Evolutionary conservation across 495 filamentous ascomycete species (phyloP), one percentile per base, ranked within the genome.

Genomic region (Thozetella sp.): DNA sequence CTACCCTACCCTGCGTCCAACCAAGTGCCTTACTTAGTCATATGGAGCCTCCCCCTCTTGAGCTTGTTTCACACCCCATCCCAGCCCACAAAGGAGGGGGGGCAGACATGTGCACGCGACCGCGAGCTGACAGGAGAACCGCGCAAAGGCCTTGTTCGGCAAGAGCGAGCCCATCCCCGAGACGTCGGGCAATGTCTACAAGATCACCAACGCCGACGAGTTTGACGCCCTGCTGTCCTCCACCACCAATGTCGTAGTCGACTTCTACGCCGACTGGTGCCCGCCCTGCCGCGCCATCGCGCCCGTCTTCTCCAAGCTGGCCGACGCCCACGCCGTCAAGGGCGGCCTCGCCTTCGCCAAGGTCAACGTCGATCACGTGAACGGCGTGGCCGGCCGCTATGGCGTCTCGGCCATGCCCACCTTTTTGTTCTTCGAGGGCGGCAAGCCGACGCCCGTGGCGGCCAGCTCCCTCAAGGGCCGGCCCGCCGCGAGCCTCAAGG

Each of bases 391-490:
- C 20, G 53, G 66, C 12, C 64, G 64, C 40, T 80, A 81, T 59
- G 70, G 71, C 30, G 70, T 87, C 25, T 64, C 68, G 56, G 88
- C 86, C 30, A 87, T 90, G 83, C 92, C 92, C 2, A 94, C 92
- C 46, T 94, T 96, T 77, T 76, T 94, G 57, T 86, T 95, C 66
- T 91, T 96, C 79, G 86, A 93, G 72, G 83, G 88, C 48, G 84
- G 87, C 54, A 73, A 80, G 53, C 82, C 86, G 57, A 82, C 86
- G 56, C 79, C 92, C 37, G 79, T 77, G 56, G 88, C 89, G 60
- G 90, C 87, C 53, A 1, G n/a, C 22, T 10, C 20, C 25, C 24
- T 20, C 24, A 25, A 25, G 2, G 43, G n/a, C 55, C 24, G 20
- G 23, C 25, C 40, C 1, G n/a, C 26, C 2, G 25, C 22, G n/a